Evolutionary conservation across 2,329 filamentous ascomycete genomes (phyloP).

Genomic region (Phoma sp.): DNA sequence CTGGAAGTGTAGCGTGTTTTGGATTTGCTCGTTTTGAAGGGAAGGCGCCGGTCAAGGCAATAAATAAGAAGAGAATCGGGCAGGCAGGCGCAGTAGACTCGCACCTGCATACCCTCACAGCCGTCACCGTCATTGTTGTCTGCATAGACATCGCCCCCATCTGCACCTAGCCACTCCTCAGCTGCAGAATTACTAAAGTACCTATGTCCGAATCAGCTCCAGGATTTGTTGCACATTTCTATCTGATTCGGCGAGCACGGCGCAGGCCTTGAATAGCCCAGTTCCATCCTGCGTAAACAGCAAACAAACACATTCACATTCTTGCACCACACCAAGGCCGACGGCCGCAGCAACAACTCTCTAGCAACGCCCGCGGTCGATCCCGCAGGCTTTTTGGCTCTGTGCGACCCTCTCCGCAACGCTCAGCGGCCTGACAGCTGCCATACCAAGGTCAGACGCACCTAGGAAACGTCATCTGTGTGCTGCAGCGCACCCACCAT

Average conservation of each 20-base stretch:
- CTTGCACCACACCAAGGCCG: constrained; percentile 9
- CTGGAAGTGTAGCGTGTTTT: constrained; percentile 3
- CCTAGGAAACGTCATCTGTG: constrained; percentile 16
- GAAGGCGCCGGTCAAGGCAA: constrained; percentile 7
- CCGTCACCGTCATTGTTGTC: constrained; percentile 3
- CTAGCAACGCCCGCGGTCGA: constrained; percentile 3
- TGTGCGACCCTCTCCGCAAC: constrained; percentile 9
- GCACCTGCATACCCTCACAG: constrained; percentile 12
- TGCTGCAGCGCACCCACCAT: constrained; percentile 10
- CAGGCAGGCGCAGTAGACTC: constrained; percentile 8
- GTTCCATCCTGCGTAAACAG: background rate
- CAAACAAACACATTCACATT: constrained; percentile 3
- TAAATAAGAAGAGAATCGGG: constrained; percentile 13
- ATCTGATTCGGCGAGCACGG: constrained; percentile 44
- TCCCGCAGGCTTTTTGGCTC: constrained; percentile 1
- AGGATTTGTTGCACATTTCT: constrained; percentile 33
- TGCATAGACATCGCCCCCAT: constrained; percentile 24
- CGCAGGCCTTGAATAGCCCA: constrained; percentile 31
- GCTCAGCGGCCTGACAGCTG: constrained; percentile 13
- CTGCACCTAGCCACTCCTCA: constrained; percentile 10
- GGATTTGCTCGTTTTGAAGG: background rate
- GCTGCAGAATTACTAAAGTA: constrained; percentile 22
- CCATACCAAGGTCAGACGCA: constrained; percentile 9
- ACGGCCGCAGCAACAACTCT: background rate
- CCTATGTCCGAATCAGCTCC: constrained; percentile 42